Evolutionary conservation across 352 stramenopile species (phyloP).

Genomic region (Globisporangium mamillatum): DNA sequence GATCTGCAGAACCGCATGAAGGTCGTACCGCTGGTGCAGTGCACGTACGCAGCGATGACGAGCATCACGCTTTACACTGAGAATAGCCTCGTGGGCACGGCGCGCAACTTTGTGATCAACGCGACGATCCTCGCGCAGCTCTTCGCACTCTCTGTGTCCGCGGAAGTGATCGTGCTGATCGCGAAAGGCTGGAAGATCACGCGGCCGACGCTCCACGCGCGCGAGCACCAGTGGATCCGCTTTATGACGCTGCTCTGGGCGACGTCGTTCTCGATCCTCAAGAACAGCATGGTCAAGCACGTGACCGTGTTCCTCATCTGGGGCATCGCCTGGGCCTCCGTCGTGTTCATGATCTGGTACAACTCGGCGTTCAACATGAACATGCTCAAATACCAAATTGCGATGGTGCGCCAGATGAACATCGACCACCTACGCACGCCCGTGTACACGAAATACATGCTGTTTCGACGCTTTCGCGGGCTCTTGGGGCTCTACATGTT

Average conservation of each 20-base stretch:
- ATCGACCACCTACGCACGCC: conserved; percentile 46
- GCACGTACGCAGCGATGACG: conserved; percentile 28
- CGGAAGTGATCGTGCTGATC: conserved; percentile 50
- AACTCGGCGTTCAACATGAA: conserved; percentile 69
- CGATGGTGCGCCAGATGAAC: conserved; percentile 52
- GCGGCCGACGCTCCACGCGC: conserved; percentile 31
- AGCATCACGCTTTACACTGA: conserved; percentile 32
- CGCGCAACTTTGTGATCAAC: conserved; percentile 36
- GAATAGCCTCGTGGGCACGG: conserved; percentile 30
- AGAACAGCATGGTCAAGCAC: conserved; percentile 37
- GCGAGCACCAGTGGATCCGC: conserved; percentile 57
- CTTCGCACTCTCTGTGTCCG: conserved; percentile 40
- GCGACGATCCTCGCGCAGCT: conserved; percentile 36
- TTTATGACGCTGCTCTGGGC: conserved; percentile 52
- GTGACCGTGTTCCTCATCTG: conserved; percentile 48
- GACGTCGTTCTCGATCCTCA: conserved; percentile 38
- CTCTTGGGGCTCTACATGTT: conserved; percentile 58
- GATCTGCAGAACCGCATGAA: conserved; percentile 59
- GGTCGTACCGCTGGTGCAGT: conserved; percentile 37
- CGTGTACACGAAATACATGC: conserved; percentile 62
- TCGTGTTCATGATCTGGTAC: conserved; percentile 73
- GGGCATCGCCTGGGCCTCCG: conserved; percentile 45
- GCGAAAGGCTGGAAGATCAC: conserved; percentile 77
- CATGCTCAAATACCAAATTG: conserved; percentile 66
- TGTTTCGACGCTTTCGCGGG: conserved; percentile 51